phyloP scores from a whole-genome alignment of 129 eudicot genomes.

The Daucus carota region DH1_v3.0 NC_030387.2:9350001-9350500 shows the following conservation, averaged over 20 bases:
- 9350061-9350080: background rate
- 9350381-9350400: constrained; percentile 24
- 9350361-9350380: background rate
- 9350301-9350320: constrained; percentile 91
- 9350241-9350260: constrained; percentile 51
- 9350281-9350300: constrained; percentile 42
- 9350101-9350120: background rate
- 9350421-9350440: constrained; percentile 48
- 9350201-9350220: constrained; percentile 43
- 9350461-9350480: constrained; percentile 22
- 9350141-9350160: constrained; percentile 32
- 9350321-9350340: constrained; percentile 18
- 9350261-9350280: constrained; percentile 39
- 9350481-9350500: constrained; percentile 42
- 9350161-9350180: constrained; percentile 47
- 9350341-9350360: background rate
- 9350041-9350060: constrained; percentile 1
- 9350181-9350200: constrained; percentile 75
- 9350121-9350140: background rate
- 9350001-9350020: too few relatives aligned
- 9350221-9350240: constrained; percentile 67
- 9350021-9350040: background rate
- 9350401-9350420: constrained; percentile 49
- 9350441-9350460: constrained; percentile 42
- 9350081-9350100: background rate